phyloP scores from a whole-genome alignment of 352 stramenopile genomes.

The Blastocystis sp. region DNA sequence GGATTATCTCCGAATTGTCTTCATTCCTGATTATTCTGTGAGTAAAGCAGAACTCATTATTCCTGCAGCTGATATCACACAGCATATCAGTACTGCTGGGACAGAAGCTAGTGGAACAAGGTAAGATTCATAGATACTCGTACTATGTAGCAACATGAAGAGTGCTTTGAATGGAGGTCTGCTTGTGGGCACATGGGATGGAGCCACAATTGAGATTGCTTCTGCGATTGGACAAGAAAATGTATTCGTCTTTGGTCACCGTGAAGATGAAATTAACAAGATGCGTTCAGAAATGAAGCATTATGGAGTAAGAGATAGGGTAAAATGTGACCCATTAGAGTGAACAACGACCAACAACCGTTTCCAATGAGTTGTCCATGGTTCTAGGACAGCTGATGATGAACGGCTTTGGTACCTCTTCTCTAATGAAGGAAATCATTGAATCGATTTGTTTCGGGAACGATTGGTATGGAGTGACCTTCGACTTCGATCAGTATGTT shows the following conservation, averaged over 20 bases:
- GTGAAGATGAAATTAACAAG: conserved; percentile 66
- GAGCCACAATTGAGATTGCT: conserved; percentile 71
- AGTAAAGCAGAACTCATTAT: conserved; percentile 70
- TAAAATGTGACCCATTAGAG: not conserved
- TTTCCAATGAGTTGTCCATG: conserved; percentile 50
- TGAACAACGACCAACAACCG: not conserved
- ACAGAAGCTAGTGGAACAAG: conserved; percentile 69
- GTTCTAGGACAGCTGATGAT: conserved; percentile 56
- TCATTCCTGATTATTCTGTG: conserved; percentile 70
- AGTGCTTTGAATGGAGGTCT: conserved; percentile 70
- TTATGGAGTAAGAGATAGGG: not conserved
- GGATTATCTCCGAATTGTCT: conserved; percentile 69
- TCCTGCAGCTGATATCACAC: conserved; percentile 68
- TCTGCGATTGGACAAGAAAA: conserved; percentile 70
- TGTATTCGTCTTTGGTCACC: conserved; percentile 70
- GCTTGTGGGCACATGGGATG: conserved; percentile 70
- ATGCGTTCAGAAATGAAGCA: conserved; percentile 44
- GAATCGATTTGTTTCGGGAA: conserved; percentile 62
- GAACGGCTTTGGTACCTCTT: not conserved
- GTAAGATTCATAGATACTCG: not conserved
- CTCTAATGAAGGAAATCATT: conserved; percentile 38
- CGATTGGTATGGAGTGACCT: conserved; percentile 47
- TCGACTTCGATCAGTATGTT: conserved; percentile 69
- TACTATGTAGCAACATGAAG: conserved; percentile 62
- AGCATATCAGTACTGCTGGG: conserved; percentile 70